Evolutionary conservation across 164 flowering plant species (phyloP), one percentile per base, ranked within the genome.

Genomic region (Santalum album): DNA sequence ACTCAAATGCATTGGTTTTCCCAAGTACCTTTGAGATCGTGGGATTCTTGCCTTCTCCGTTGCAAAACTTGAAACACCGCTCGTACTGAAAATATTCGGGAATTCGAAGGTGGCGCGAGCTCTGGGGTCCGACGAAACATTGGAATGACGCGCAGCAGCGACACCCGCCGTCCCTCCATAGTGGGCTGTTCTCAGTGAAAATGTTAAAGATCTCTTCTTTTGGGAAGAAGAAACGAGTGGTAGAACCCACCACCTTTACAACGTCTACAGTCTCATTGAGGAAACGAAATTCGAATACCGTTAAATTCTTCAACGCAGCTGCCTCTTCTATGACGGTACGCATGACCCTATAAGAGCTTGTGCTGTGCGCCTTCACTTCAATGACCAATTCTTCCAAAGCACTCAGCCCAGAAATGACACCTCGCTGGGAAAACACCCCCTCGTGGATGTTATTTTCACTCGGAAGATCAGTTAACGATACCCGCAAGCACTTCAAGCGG

Each of bases 331-430:
- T 26, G 5, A 70, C 32, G 1, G 6, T 44, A 21, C 53, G 17
- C 11, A 39, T 60, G 23, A 52, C 35, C 34, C 36, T 3, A 42
- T 27, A 26, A 44, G 51, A 51, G 1, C 32, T 6, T 9, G 14
- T 1, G 0, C 22, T 16, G 21, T 14, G 0, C 23, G 21, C 14
- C 7, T 54, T 29, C 7, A 46, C 64, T 45, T 58, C 58, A 24
- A 70, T 52, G 18, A 22, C 32, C 42, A 70, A 42, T 40, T 58
- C 66, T 50, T 70, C 65, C 52, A 65, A 44, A 9, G 1, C 1
- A 50, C 12, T 21, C 27, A 61, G 59, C 24, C 19, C 23, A 15
- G 59, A 26, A 27, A 58, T 36, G 25, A 59, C 22, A 22, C 17
- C 24, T 40, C 15, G 40, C 6, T 14, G 6, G 40, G 12, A 36